Evolutionary conservation across 768 basidiomycete genomes (phyloP).

Genomic region (Mrakia hoshinonis): DNA sequence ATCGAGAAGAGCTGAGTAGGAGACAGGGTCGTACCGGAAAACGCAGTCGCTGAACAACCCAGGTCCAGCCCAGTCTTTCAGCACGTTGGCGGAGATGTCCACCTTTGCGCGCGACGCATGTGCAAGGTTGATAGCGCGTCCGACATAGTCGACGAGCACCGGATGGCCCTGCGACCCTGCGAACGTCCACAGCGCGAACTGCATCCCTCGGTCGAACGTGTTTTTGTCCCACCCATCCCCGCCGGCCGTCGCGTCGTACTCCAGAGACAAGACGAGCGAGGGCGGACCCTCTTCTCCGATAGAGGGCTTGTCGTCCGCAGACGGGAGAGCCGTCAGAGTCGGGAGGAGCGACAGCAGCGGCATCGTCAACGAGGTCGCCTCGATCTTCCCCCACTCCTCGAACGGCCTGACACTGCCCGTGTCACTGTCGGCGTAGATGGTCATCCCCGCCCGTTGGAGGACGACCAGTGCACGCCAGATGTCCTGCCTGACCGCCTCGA

Average conservation of each 20-base stretch:
- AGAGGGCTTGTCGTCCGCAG: background rate
- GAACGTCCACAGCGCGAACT: conserved; percentile 21
- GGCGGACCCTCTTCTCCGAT: background rate
- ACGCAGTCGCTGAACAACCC: conserved; percentile 23
- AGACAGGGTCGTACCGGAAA: conserved; percentile 1
- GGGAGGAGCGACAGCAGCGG: conserved; percentile 5
- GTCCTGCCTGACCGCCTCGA: conserved; percentile 1
- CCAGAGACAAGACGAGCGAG: conserved; percentile 15
- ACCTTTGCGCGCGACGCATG: background rate
- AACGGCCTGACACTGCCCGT: conserved; percentile 16
- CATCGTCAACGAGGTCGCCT: background rate
- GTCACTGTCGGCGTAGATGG: background rate
- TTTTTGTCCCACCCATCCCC: background rate
- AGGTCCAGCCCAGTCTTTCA: conserved; percentile 18
- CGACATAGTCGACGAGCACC: conserved; percentile 13
- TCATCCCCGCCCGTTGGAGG: background rate
- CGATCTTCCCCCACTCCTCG: conserved; percentile 18
- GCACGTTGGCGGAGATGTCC: background rate
- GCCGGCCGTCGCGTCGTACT: conserved; percentile 11
- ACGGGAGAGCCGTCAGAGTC: background rate
- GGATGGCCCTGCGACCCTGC: conserved; percentile 13
- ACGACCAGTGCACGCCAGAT: background rate
- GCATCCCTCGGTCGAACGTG: conserved; percentile 14
- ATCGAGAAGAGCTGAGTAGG: background rate
- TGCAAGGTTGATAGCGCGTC: background rate